A percentile compares a stretch with the other conserved stretches of the same genome.
These are phyloP conservation scores for Diaporthe batatas DNA, from an alignment of 2,329 filamentous ascomycete species.

Conservation along the genomic window DNA sequence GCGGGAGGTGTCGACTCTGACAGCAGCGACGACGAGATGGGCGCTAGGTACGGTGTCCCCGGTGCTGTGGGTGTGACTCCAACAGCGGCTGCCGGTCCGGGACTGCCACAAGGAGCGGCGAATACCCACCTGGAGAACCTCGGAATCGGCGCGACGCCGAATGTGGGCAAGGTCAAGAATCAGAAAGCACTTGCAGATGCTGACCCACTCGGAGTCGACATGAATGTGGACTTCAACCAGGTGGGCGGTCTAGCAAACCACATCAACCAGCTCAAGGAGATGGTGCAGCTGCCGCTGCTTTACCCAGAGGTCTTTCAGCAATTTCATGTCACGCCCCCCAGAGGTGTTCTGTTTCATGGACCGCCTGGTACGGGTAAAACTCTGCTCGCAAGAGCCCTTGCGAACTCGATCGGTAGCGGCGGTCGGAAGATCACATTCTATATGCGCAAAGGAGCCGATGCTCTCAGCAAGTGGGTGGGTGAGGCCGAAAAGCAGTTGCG, in stretches of 20 bases:
- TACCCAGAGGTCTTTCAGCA: slow-evolving; percentile 94
- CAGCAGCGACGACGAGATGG: slow-evolving; percentile 93
- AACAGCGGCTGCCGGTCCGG: slow-evolving; percentile 62
- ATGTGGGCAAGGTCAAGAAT: slow-evolving; percentile 94
- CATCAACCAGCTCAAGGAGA: slow-evolving; percentile 97
- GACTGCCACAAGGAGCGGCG: slow-evolving; percentile 56
- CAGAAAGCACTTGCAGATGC: slow-evolving; percentile 92
- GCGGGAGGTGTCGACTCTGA: slow-evolving; percentile 87
- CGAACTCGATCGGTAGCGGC: slow-evolving; percentile 89
- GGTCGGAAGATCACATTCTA: slow-evolving; percentile 98
- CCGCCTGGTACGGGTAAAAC: slow-evolving; percentile 98
- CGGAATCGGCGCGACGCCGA: slow-evolving; percentile 70
- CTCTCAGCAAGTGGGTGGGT: slow-evolving; percentile 98
- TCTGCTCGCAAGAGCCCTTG: slow-evolving; percentile 90
- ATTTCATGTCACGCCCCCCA: slow-evolving; percentile 93
- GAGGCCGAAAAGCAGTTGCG: slow-evolving; percentile 96
- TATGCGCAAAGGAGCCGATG: slow-evolving; percentile 99
- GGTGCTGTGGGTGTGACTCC: slow-evolving; percentile 75
- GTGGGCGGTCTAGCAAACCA: slow-evolving; percentile 94
- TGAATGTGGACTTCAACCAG: slow-evolving; percentile 92
- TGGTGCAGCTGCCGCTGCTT: slow-evolving; percentile 93
- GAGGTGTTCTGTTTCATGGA: slow-evolving; percentile 96
- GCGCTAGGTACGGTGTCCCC: slow-evolving; percentile 68
- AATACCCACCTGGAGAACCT: slow-evolving; percentile 43
- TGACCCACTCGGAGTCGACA: slow-evolving; percentile 92